phyloP scores from a whole-genome alignment of 805 yeast genomes.

The Debaryomyces castellii region DNA sequence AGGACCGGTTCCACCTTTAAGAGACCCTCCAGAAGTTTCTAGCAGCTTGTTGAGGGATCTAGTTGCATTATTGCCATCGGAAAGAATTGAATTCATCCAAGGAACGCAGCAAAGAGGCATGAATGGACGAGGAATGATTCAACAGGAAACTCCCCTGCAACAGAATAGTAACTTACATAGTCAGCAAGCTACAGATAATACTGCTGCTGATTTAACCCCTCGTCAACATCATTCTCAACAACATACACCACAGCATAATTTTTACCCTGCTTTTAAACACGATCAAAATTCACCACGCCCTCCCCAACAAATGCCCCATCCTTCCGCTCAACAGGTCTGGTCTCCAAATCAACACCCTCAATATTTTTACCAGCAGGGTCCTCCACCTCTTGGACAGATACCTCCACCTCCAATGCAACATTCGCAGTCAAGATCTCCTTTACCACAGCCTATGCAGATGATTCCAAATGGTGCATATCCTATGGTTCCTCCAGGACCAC shows the following conservation, averaged over 20 bases:
- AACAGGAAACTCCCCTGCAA: slow-evolving; percentile 7
- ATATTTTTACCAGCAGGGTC: slow-evolving; percentile 19
- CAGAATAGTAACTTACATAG: slow-evolving; percentile 8
- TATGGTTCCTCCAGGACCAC: slow-evolving; percentile 20
- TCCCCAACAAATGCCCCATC: slow-evolving; percentile 25
- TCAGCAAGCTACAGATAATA: slow-evolving; percentile 13
- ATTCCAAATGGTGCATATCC: slow-evolving; percentile 15
- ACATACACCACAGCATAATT: slow-evolving; percentile 12
- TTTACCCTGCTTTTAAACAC: slow-evolving; percentile 11
- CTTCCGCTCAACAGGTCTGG: slow-evolving; percentile 26
- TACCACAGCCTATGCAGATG: slow-evolving; percentile 11
- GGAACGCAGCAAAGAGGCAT: slow-evolving; percentile 10
- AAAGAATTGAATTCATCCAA: slow-evolving; percentile 38
- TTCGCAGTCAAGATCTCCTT: slow-evolving; percentile 7
- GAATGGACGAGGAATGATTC: neutral
- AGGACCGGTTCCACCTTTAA: slow-evolving; percentile 44
- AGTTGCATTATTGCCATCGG: slow-evolving; percentile 41
- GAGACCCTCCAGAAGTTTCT: slow-evolving; percentile 51
- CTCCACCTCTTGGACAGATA: slow-evolving; percentile 8
- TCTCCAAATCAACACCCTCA: slow-evolving; percentile 20
- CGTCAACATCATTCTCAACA: slow-evolving; percentile 9
- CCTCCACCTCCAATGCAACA: slow-evolving; percentile 8
- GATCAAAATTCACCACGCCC: slow-evolving; percentile 16
- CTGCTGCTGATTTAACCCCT: slow-evolving; percentile 5
- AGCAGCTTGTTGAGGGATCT: slow-evolving; percentile 38